Evolutionary conservation across 495 filamentous ascomycete genomes (phyloP), one percentile per base, ranked within the genome.

Genomic region (Xylaria grammica): DNA sequence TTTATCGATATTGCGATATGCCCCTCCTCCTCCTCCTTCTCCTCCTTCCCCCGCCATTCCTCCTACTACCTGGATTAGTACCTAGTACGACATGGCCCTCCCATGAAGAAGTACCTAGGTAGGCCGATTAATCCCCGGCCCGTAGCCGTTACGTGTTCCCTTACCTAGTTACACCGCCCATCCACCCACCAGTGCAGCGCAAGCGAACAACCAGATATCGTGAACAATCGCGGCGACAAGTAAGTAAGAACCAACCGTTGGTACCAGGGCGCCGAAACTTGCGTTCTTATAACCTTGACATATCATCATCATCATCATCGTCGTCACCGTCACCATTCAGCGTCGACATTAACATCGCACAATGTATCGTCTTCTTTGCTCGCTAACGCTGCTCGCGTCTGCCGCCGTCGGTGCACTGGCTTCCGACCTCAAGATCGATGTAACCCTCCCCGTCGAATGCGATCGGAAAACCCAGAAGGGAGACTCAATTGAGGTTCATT

Each of bases 401-500:
- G 73, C 81, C 36, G 81, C 85, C 46, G 73, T 86, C 49, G 78
- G 77, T 63, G 75, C 78, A 62, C 67, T 82, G 62, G 82, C 83
- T 27, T 79, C 81, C 62, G 79, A 81, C 61, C 79, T 96, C 63
- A 81, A 85, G 72, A 91, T 96, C 77, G 89, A 96, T 66, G 84
- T 87, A 63, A 93, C 90, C 42, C 82, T 89, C 62, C 76, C 84
- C 24, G 87, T 91, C 70, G 84, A 88, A 52, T 82, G 80, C 72
- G 81, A 82, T 20, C 90, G 92, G 72, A 92, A 91, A 75, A 89
- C 92, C 32, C 67, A 86, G 67, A 85, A 82, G 42, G 93, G 93
- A 71, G 93, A 97, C 78, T 86, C 75, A 50, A 89, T 98, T 68
- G 78, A 81, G 38, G 92, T 97, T 63, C 91, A 98, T 81, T 98